Conservation (phyloP, 768 basidiomycete genomes). For the Tylopilus balloui region DNA sequence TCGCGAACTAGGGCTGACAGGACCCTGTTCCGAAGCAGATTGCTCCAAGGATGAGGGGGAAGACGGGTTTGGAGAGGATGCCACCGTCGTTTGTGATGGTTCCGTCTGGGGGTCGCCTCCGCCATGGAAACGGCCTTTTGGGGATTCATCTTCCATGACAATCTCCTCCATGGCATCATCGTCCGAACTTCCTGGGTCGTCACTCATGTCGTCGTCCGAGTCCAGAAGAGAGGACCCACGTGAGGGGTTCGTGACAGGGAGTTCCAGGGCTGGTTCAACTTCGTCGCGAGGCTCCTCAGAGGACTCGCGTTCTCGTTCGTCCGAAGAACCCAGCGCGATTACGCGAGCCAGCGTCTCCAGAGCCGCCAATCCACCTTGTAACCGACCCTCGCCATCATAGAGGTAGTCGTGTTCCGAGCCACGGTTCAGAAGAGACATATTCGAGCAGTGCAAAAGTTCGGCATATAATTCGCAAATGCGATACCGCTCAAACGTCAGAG, state of each 20-base stretch:
- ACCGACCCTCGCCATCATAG: slow-evolving; percentile 79
- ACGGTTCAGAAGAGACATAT: slow-evolving; percentile 94
- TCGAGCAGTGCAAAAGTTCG: slow-evolving; percentile 95
- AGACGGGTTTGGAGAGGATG: slow-evolving; percentile 29
- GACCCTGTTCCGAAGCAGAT: slow-evolving; percentile 24
- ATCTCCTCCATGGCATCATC: slow-evolving; percentile 84
- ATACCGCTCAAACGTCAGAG: slow-evolving; percentile 92
- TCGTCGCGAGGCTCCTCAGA: slow-evolving; percentile 57
- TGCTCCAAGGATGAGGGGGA: slow-evolving; percentile 31
- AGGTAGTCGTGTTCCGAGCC: slow-evolving; percentile 56
- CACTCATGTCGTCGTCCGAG: slow-evolving; percentile 77
- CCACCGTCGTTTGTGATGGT: slow-evolving; percentile 28
- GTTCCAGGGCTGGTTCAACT: slow-evolving; percentile 58
- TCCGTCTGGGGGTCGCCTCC: slow-evolving; percentile 31
- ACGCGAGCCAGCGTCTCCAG: slow-evolving; percentile 86
- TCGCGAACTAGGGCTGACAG: slow-evolving; percentile 25
- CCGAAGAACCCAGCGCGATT: slow-evolving; percentile 59
- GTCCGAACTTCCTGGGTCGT: slow-evolving; percentile 68
- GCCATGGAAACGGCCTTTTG: slow-evolving; percentile 26
- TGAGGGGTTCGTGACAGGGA: slow-evolving; percentile 57
- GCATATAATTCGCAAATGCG: slow-evolving; percentile 96
- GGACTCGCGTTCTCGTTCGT: slow-evolving; percentile 49
- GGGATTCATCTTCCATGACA: slow-evolving; percentile 64
- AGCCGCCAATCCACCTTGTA: slow-evolving; percentile 82
- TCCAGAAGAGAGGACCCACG: slow-evolving; percentile 52